Percentiles rank a stretch among this genome's conserved stretches.
Evolutionary conservation across 2,329 filamentous ascomycete species (phyloP).

Genomic region (Teratosphaeria destructans): DNA sequence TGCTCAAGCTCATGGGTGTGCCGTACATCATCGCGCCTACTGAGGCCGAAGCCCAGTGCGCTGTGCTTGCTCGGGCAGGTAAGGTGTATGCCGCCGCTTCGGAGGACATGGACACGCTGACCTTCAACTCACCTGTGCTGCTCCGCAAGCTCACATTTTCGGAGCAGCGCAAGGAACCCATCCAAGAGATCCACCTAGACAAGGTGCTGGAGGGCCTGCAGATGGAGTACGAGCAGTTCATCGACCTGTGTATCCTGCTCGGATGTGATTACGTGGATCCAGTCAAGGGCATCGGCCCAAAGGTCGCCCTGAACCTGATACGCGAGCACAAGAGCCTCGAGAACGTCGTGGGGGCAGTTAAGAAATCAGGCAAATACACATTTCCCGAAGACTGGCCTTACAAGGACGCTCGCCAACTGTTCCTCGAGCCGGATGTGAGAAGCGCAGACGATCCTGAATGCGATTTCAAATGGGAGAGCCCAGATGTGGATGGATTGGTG

Average conservation of each 20-base stretch:
- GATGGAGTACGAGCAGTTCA: slow-evolving; percentile 86
- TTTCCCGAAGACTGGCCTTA: slow-evolving; percentile 97
- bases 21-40: slow-evolving; percentile 93
- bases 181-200: slow-evolving; percentile 85
- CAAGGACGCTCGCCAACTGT: slow-evolving; percentile 79
- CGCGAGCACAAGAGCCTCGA: slow-evolving; percentile 84
- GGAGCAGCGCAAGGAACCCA: slow-evolving; percentile 94
- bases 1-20: slow-evolving; percentile 91
- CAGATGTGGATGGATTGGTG: slow-evolving; percentile 80
- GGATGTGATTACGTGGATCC: slow-evolving; percentile 97
- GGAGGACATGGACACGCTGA: slow-evolving; percentile 98
- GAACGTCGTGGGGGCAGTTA: slow-evolving; percentile 69
- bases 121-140: slow-evolving; percentile 85
- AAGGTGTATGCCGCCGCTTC: slow-evolving; percentile 96
- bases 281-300: slow-evolving; percentile 85
- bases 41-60: slow-evolving; percentile 95
- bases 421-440: slow-evolving; percentile 83
- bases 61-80: slow-evolving; percentile 73
- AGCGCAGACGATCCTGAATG: slow-evolving; percentile 73
- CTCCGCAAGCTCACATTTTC: slow-evolving; percentile 91
- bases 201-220: slow-evolving; percentile 75
- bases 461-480: slow-evolving; percentile 96
- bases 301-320: slow-evolving; percentile 85
- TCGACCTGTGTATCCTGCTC: slow-evolving; percentile 93
- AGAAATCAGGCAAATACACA: slow-evolving; percentile 68